Evolutionary conservation across 148 eudicot species (phyloP).

Genomic region (Nepenthes gracilis): DNA sequence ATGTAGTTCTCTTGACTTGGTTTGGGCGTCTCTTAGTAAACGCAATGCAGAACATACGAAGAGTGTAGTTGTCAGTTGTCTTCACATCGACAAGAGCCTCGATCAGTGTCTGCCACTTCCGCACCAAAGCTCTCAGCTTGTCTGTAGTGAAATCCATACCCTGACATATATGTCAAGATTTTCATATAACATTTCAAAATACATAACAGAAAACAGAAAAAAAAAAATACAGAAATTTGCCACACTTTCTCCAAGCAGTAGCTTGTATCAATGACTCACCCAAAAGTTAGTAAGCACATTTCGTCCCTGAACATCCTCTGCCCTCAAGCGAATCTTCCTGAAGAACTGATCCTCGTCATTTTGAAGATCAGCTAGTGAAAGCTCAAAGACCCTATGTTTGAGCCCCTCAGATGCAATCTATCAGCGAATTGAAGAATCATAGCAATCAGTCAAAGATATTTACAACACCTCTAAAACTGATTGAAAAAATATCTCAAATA

Average conservation of each 20-base stretch:
- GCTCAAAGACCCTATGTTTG: constrained; percentile 13
- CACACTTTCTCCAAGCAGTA: background rate
- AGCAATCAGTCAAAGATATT: background rate
- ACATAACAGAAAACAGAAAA: background rate
- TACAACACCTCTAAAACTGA: background rate
- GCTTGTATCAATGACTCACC: constrained; percentile 1
- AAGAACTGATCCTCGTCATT: constrained; percentile 19
- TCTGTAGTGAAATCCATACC: constrained; percentile 26
- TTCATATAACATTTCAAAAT: background rate
- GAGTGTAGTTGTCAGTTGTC: constrained; percentile 17
- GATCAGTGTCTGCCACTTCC: constrained; percentile 22
- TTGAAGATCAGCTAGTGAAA: constrained; percentile 7
- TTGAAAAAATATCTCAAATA: background rate
- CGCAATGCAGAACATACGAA: constrained; percentile 21
- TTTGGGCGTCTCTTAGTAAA: constrained; percentile 18
- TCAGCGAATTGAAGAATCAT: background rate
- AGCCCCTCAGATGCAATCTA: constrained; percentile 16
- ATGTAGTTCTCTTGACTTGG: constrained; percentile 18
- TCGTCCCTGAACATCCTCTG: constrained; percentile 19
- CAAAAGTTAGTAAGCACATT: constrained; percentile 20
- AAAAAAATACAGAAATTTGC: background rate
- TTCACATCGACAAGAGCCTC: constrained; percentile 23
- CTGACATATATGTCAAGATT: background rate
- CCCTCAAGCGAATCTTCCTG: constrained; percentile 20
- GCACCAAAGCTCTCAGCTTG: constrained; percentile 20